Evolutionary conservation across 2,329 filamentous ascomycete genomes (phyloP), one percentile per base, ranked within the genome.

Genomic region (Penicillium janthinellum): DNA sequence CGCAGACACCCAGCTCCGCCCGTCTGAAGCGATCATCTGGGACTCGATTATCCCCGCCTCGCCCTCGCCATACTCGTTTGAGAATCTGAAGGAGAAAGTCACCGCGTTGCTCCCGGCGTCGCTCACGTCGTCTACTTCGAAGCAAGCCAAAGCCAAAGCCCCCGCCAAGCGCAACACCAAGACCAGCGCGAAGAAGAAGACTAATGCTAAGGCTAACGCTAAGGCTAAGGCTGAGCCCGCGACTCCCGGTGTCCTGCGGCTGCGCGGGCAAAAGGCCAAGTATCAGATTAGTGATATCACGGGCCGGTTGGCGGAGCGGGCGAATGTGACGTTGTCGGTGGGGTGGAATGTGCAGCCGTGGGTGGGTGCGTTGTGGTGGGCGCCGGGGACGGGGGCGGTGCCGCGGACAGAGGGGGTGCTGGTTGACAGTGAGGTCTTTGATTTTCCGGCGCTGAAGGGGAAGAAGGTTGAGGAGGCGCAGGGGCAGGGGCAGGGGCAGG

Each of bases 281-380:
- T 99, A 99, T 82, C 92, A 96, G 74, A 95, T 99, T 78, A 96
- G 93, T 4, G 92, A 97, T 75, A 90, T 94, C 11, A 85, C 84
- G 11, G 90, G 93, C 62, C 88, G 88, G 75, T 83, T 98, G 66
- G 90, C 91, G 48, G 84, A 89, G 71, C 82, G 87, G 51, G 81
- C 84, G 53, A 88, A 95, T 73, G 91, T 94, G 58, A 88, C 86
- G 34, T 81, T 99, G 63, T 87, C 88, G 70, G 81, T 98, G 55
- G 89, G 95, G 73, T 99, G 96, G 87, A 98, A 98, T 78, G 90
- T 98, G 61, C 95, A 99, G 82, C 95, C 95, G 35, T 98, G 94
- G 91, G 92, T 99, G 11, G 95, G 95, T 14, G 78, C 89, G 54
- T 78, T 98, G 75, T 90, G 90, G 44, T 99, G 95, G 95, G 89